phyloP scores from a whole-genome alignment of 108 stramenopile species.

The Fistulifera solaris region DNA sequence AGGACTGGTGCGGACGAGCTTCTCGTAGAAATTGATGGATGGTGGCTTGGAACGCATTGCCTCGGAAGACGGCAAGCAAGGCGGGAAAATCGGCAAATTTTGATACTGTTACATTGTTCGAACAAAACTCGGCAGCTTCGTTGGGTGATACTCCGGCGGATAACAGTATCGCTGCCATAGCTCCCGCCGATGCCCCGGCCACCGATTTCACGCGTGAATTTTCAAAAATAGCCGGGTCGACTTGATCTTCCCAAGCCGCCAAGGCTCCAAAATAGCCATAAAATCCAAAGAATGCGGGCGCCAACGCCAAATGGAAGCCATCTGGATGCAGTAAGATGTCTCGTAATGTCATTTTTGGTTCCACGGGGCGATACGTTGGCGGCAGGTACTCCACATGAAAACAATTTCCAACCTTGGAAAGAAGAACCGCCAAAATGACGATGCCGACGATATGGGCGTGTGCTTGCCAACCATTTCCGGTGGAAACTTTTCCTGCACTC shows the following conservation, averaged over 20 bases:
- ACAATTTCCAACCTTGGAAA: too few species aligned
- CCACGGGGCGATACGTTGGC: not conserved
- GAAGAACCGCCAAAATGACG: too few species aligned
- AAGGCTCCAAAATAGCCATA: constrained; percentile 73
- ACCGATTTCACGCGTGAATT: constrained; percentile 26
- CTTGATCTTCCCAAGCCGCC: constrained; percentile 27
- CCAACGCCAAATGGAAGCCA: constrained; percentile 66
- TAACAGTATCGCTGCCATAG: constrained; percentile 74
- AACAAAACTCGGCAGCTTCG: constrained; percentile 40
- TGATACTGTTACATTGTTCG: constrained; percentile 24
- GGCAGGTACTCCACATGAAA: not conserved
- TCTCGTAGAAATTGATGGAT: constrained; percentile 35
- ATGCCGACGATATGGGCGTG: too few species aligned
- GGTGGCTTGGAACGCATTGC: constrained; percentile 51
- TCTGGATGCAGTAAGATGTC: constrained; percentile 39
- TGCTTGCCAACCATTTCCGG: too few species aligned
- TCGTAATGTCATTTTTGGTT: constrained; percentile 35
- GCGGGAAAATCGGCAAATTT: constrained; percentile 60
- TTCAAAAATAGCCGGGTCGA: not conserved
- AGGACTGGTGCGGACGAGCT: constrained; percentile 4
- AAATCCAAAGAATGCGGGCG: constrained; percentile 78
- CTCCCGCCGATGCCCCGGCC: constrained; percentile 71
- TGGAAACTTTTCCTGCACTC: too few species aligned
- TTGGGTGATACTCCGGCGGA: constrained; percentile 52
- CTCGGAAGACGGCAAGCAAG: constrained; percentile 38